These are phyloP conservation scores for Leccinum olivaceopallidum DNA, from an alignment of 768 basidiomycete species.

Conservation along the genomic window DNA sequence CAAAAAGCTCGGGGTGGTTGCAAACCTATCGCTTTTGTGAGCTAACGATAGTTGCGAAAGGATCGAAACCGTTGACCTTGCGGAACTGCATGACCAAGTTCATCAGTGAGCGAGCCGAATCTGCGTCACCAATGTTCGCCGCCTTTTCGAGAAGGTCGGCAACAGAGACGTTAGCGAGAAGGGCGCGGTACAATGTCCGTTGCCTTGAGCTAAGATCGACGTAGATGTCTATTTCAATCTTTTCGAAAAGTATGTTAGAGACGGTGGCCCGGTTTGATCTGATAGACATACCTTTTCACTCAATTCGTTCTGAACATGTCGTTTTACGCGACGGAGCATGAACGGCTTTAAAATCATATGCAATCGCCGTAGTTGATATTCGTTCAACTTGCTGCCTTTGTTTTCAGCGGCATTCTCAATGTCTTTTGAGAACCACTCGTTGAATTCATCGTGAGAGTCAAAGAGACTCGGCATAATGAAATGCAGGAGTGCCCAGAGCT, in stretches of 20 bases:
- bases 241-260: conserved; percentile 70
- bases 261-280: conserved; percentile 61
- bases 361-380: conserved; percentile 89
- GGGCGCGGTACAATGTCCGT: conserved; percentile 82
- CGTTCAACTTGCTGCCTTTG: conserved; percentile 88
- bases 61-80: conserved; percentile 55
- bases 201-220: conserved; percentile 95
- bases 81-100: conserved; percentile 99
- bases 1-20: conserved; percentile 98
- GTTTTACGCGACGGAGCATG: conserved; percentile 96
- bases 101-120: conserved; percentile 94
- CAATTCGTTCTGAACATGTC: conserved; percentile 98
- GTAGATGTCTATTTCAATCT: conserved; percentile 97
- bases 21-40: conserved; percentile 61
- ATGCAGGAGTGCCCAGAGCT: conserved; percentile 96
- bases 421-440: conserved; percentile 99
- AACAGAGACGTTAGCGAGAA: conserved; percentile 92
- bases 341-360: conserved; percentile 99
- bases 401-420: conserved; percentile 95
- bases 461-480: conserved; percentile 99
- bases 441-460: conserved; percentile 99
- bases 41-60: conserved; percentile 4
- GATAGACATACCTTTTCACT: conserved; percentile 82
- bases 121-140: conserved; percentile 85
- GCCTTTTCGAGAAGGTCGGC: conserved; percentile 94